Evolutionary conservation across 441 rosid species (phyloP), one percentile per base, ranked within the genome.

Genomic region (Codiaeum variegatum): DNA sequence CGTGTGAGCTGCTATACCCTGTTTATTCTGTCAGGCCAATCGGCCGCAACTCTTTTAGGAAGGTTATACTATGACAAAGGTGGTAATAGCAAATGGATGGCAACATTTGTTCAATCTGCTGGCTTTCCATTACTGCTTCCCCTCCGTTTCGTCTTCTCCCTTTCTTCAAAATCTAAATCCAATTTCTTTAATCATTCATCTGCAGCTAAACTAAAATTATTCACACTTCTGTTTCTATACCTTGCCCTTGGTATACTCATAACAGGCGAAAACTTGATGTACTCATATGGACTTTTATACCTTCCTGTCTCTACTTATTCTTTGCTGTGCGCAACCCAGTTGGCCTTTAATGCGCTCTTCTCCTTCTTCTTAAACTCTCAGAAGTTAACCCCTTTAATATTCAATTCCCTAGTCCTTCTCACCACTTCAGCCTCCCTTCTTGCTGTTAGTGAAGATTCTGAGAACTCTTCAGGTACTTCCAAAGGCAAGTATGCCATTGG

Each of bases 51-150:
- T 69, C 83, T 85, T 40, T 72, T 89, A 1, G 91, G 94, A 52
- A 80, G 86, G 72, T 67, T 83, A 13, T 89, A 85, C 78, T 89
- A 73, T 52, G 88, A 87, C 77, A 80, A 77, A 63, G 91, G 91
- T 26, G 94, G 91, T 4, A 80, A 82, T 24, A 85, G 94, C 79
- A 87, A 84, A 78, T 89, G 94, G 94, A 83, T 87, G 84, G 86
- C 88, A 47, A 86, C 90, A 4, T 75, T 86, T 23, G 91, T 87
- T 73, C 93, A 89, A 72, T 78, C 88, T 23, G 83, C 85, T 2
- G 88, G 88, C 63, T 89, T 89, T 79, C 91, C 90, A 36, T 51
- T 86, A 31, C 84, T 86, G 16, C 62, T 83, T 46, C 90, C 87
- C 12, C 71, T 81, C 46, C 65, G 82, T 29, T 71, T 80, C 56